Conservation (phyloP, 148 eudicot genomes). For the Nepenthes mirabilis region DNA sequence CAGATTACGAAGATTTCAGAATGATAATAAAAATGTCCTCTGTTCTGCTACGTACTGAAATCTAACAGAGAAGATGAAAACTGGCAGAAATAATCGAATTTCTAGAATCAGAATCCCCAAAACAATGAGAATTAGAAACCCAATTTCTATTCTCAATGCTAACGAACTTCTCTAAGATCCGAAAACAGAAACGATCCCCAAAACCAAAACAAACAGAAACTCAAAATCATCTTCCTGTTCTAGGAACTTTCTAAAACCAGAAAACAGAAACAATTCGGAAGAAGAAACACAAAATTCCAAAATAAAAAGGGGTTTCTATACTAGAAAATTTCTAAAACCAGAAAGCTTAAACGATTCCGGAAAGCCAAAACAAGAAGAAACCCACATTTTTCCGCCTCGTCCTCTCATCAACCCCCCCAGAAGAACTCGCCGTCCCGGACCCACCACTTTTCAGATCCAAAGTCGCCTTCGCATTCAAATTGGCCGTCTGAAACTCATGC, state of each 20-base stretch:
- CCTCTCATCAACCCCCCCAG: slow-evolving; percentile 7
- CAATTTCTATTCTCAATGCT: no score
- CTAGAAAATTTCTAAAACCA: background rate
- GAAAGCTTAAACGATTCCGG: slow-evolving; percentile 1
- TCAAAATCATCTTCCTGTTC: background rate
- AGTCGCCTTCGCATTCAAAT: slow-evolving; percentile 34
- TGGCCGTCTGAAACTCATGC: slow-evolving; percentile 40
- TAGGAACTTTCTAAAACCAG: background rate
- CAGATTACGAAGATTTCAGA: no score
- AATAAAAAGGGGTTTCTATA: background rate
- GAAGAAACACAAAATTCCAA: slow-evolving; percentile 18
- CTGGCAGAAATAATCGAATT: no score
- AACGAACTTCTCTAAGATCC: background rate
- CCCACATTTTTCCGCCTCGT: slow-evolving; percentile 52
- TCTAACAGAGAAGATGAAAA: no score
- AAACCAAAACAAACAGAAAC: slow-evolving; percentile 17
- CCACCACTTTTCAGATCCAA: slow-evolving; percentile 29
- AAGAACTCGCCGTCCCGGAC: slow-evolving; percentile 3
- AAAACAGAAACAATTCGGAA: slow-evolving; percentile 1
- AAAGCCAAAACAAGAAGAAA: slow-evolving; percentile 10
- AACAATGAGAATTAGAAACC: no score
- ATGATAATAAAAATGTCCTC: no score
- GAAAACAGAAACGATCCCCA: slow-evolving; percentile 1
- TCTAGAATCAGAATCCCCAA: no score
- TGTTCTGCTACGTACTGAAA: no score